Base-by-base conservation (phyloP, 192 early-diverging fungal genomes). In the Mycoemilia scoparia region DNA sequence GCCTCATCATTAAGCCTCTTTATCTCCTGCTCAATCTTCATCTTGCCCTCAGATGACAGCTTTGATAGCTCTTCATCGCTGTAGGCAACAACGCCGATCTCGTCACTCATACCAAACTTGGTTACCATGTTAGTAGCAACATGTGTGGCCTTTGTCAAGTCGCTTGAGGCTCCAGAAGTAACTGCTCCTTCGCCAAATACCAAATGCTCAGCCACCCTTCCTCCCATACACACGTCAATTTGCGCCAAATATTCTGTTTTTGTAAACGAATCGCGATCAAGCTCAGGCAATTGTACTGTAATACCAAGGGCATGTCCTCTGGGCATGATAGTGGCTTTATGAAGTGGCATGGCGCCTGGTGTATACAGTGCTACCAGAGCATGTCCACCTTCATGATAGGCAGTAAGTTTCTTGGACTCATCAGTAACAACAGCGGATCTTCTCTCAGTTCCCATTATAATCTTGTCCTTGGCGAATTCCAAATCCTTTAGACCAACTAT, bases 381-480 rank as follows among this genome's bases (percentile, higher is more conserved):
- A 55, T 99, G 96, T 0, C 96, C 96, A 24, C 90, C 92, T 50
- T 99, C 96, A 51, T 99, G 96, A 47, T 96, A 97, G 1, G 96
- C 92, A 4, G 92, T 97, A 21, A 87, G 49, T 13, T 71, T 64
- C 47, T 92, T 93, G 45, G 60, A 71, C 32, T 91, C 75, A 8
- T 79, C 81, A 3, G 87, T 85, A 30, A 96, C 77, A 9, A 95
- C 79, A 2, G 89, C 89, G 15, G 77, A 80, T 42, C 75, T 77
- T 47, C 89, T 73, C 62, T 99, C 96, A 11, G 84, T 76, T 5
- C 96, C 96, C 92, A 97, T 97, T 37, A 99, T 60, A 38, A 99
- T 90, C 41, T 88, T 87, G 52, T 99, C 96, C 61, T 96, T 96
- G 35, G 96, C 91, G 61, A 75, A 88, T 54, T 99, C 96, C 43